phyloP scores from a whole-genome alignment of 2,329 filamentous ascomycete species.

The Chaetoscypha palmicola region DNA sequence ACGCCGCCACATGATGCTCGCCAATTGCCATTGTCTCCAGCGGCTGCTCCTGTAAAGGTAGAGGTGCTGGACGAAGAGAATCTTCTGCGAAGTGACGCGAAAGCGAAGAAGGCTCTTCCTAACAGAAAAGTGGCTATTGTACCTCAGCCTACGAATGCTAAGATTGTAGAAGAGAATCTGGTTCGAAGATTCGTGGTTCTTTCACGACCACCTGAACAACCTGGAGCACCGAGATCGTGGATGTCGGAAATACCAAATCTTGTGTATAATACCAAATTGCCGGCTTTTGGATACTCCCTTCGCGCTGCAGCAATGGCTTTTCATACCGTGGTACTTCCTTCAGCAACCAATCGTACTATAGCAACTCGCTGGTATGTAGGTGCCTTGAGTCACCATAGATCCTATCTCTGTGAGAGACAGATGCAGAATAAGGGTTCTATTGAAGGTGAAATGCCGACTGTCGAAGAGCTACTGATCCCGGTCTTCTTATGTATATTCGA shows the following conservation, averaged over 20 bases:
- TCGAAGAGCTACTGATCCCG: conserved; percentile 3
- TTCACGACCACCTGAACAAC: background rate
- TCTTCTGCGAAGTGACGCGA: background rate
- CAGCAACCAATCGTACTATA: background rate
- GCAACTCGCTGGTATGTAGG: conserved; percentile 1
- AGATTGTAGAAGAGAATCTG: background rate
- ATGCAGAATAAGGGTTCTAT: background rate
- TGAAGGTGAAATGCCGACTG: background rate
- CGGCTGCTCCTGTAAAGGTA: background rate
- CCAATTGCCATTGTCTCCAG: background rate
- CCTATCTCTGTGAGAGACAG: background rate
- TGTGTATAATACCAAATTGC: background rate
- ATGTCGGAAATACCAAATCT: background rate
- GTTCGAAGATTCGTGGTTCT: background rate
- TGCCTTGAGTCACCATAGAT: background rate
- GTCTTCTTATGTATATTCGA: conserved; percentile 5
- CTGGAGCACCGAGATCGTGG: background rate
- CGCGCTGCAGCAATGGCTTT: conserved; percentile 2
- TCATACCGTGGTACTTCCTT: background rate
- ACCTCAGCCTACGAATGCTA: background rate
- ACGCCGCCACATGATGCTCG: no score
- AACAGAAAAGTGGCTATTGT: background rate
- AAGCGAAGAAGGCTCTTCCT: background rate
- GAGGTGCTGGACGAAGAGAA: background rate
- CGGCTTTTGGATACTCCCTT: background rate